These are phyloP conservation scores for Barnettozyma siamensis DNA, from an alignment of 805 yeast genomes.

Conservation along the genomic window DNA sequence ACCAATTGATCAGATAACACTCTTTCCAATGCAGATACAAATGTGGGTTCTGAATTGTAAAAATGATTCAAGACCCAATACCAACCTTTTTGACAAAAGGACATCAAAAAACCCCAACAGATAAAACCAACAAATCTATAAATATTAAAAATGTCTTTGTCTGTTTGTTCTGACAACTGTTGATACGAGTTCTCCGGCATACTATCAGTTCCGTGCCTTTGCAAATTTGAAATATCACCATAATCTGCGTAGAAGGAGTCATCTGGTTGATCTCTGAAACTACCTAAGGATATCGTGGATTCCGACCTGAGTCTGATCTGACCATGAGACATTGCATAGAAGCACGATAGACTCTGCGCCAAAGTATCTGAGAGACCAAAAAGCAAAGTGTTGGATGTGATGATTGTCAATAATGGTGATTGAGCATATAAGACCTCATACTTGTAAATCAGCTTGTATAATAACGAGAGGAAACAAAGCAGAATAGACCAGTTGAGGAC, in stretches of 20 bases:
- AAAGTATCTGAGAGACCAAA: slow-evolving; percentile 88
- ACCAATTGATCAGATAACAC: slow-evolving; percentile 86
- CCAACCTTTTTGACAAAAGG: slow-evolving; percentile 87
- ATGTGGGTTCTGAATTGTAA: slow-evolving; percentile 75
- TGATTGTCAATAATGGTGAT: slow-evolving; percentile 69
- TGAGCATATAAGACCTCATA: slow-evolving; percentile 57
- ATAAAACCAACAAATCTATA: slow-evolving; percentile 72
- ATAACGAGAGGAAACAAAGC: slow-evolving; percentile 39
- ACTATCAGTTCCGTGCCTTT: slow-evolving; percentile 28
- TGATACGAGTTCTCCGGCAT: slow-evolving; percentile 21
- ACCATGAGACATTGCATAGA: slow-evolving; percentile 11
- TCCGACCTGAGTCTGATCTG: slow-evolving; percentile 3
- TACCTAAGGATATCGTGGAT: slow-evolving; percentile 12
- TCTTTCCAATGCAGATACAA: slow-evolving; percentile 77
- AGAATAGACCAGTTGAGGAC: slow-evolving; percentile 50
- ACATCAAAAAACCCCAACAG: slow-evolving; percentile 80
- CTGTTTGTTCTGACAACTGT: slow-evolving; percentile 26
- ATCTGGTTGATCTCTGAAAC: slow-evolving; percentile 13
- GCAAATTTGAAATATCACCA: slow-evolving; percentile 23
- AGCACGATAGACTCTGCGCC: slow-evolving; percentile 53
- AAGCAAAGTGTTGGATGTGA: slow-evolving; percentile 71
- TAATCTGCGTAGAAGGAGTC: slow-evolving; percentile 26
- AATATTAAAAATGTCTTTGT: slow-evolving; percentile 46
- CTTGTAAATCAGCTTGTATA: slow-evolving; percentile 48
- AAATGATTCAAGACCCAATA: slow-evolving; percentile 72